Evolutionary conservation across 805 yeast species (phyloP).

Genomic region (Yamadazyma kitorensis): DNA sequence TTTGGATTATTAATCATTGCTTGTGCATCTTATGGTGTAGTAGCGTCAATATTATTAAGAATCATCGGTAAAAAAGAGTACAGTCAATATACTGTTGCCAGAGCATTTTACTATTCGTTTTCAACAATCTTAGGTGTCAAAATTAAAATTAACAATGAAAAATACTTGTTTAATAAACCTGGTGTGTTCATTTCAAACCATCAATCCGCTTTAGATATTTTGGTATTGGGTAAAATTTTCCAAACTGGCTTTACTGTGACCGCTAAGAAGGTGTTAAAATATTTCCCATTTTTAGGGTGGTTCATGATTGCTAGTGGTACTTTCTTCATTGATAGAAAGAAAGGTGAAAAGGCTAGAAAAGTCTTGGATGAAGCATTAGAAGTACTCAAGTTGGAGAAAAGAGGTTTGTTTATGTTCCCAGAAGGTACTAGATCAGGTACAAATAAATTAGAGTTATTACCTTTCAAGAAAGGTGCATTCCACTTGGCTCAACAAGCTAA

Average conservation of each 20-base stretch:
- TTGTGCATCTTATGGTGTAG: slow-evolving; percentile 72
- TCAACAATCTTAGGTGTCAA: slow-evolving; percentile 65
- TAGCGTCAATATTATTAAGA: slow-evolving; percentile 67
- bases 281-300: slow-evolving; percentile 93
- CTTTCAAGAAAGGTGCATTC: slow-evolving; percentile 97
- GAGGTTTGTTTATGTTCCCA: slow-evolving; percentile 87
- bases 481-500: slow-evolving; percentile 92
- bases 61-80: slow-evolving; percentile 72
- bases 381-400: slow-evolving; percentile 57
- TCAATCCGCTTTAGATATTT: slow-evolving; percentile 84
- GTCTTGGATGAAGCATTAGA: slow-evolving; percentile 71
- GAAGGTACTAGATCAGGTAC: slow-evolving; percentile 95
- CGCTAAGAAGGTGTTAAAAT: slow-evolving; percentile 80
- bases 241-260: slow-evolving; percentile 90
- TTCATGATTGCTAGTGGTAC: slow-evolving; percentile 91
- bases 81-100: slow-evolving; percentile 87
- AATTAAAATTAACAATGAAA: slow-evolving; percentile 66
- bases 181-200: slow-evolving; percentile 85
- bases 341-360: slow-evolving; percentile 68
- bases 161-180: slow-evolving; percentile 56
- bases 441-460: slow-evolving; percentile 64
- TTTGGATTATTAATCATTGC: slow-evolving; percentile 53
- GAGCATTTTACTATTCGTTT: slow-evolving; percentile 67
- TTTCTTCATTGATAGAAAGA: slow-evolving; percentile 81
- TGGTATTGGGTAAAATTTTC: slow-evolving; percentile 77